Evolutionary conservation across 2,329 filamentous ascomycete genomes (phyloP).

Genomic region (Curvularia verruculosa): DNA sequence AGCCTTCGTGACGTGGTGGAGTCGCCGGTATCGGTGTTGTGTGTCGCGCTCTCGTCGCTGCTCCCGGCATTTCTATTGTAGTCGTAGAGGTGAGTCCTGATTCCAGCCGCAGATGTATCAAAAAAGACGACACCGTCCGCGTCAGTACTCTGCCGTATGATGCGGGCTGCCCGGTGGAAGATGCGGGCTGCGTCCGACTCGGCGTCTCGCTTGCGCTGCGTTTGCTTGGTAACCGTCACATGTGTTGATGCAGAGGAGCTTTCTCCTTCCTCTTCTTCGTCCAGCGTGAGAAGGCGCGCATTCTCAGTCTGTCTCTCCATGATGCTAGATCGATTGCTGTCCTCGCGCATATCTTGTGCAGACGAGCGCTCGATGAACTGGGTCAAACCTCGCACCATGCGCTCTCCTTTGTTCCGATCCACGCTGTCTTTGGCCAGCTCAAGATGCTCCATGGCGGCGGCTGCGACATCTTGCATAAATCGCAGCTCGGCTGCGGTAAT

Average conservation of each 20-base stretch:
- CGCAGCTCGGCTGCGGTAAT: constrained; percentile 34
- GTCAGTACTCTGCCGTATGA: constrained; percentile 42
- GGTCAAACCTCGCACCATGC: constrained; percentile 44
- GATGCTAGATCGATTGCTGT: constrained; percentile 27
- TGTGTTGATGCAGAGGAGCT: constrained; percentile 8
- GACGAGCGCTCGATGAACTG: constrained; percentile 43
- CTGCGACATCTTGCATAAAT: constrained; percentile 42
- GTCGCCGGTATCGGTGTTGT: constrained; percentile 41
- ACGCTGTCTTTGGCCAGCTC: constrained; percentile 38
- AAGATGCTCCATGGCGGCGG: constrained; percentile 42
- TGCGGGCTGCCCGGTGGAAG: constrained; percentile 45
- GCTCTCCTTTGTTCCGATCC: constrained; percentile 35
- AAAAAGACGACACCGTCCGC: constrained; percentile 47
- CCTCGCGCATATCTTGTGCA: constrained; percentile 27
- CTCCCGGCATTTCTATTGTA: constrained; percentile 22
- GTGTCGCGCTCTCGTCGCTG: constrained; percentile 39
- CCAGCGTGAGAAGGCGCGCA: constrained; percentile 35
- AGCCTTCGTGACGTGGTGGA: constrained; percentile 28
- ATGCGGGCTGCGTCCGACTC: constrained; percentile 37
- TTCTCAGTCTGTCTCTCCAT: constrained; percentile 46
- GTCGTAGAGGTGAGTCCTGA: constrained; percentile 33
- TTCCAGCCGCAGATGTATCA: constrained; percentile 40
- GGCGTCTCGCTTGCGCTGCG: constrained; percentile 30
- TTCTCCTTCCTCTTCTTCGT: constrained; percentile 27
- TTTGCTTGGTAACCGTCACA: constrained; percentile 18